Base-by-base conservation (phyloP, 192 early-diverging fungal species). In the Rhizophagus sp. region DNA sequence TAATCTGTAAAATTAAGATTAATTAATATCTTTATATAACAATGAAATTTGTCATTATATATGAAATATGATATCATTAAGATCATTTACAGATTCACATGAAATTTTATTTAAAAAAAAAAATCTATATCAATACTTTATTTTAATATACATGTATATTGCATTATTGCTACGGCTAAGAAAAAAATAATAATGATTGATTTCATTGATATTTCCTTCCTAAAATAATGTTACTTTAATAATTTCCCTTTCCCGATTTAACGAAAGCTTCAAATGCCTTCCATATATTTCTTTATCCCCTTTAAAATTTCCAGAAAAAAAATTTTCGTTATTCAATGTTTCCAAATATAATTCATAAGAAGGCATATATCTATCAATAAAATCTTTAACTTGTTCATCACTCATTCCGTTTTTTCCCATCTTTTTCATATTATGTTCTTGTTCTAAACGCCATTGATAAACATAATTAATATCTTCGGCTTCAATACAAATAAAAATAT, bases 321-420 rank as follows among this genome's bases (percentile, higher is more conserved):
- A 82, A 24, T 89, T 89, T 75, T 83, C 75, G 1, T 79, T 62
- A n/a, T 82, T 63, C 25, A 90, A 80, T 34, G 81, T 77, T 44
- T 84, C 85, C 63, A 91, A 73, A 69, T 92, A 93, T 17, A 93
- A 72, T 52, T 88, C 87, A 50, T 98, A 97, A 3, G 88, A 89
- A 3, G 97, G 97, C 94, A 97, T 94, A 82, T 94, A 98, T 27
- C 92, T 87, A 44, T 93, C 86, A 2, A 98, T 92, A 90, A 98
- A 97, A 70, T 91, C 91, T 5, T 85, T 76, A 13, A 98, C 92
- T 83, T 96, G 88, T n/a, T 90, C 86, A 65, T 94, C 89, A 1
- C 86, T 87, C 83, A 98, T 83, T 3, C 93, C 93, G 13, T 57
- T 52, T 10, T 90, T 88, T 27, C 84, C 88, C 13, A 77, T 75